Base-by-base conservation (phyloP, 2,329 filamentous ascomycete species). In the Pseudogymnoascus sp. region DNA sequence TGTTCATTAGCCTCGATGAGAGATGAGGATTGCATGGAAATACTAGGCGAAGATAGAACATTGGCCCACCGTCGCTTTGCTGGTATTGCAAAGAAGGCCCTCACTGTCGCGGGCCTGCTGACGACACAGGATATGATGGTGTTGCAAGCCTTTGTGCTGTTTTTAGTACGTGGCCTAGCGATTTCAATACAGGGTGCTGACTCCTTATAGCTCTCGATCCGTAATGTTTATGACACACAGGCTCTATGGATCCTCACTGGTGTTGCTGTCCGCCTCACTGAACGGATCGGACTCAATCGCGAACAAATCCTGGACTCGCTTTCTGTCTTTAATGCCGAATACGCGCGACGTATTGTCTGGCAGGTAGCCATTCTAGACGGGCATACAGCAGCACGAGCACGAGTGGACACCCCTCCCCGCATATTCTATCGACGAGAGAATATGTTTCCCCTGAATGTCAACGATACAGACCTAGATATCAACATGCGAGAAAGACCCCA, bases 61-160 rank as follows among this genome's bases (percentile, higher is more conserved):
- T 72, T 79, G 24, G 74, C 88, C 26, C 71, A 82, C 14, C 73
- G 72, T 37, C 81, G 79, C 62, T 88, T 83, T 66, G 81, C 86
- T 62, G 76, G 78, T 19, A 86, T 81, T 1, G 77, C 82, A 1
- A 85, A 88, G 66, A 83, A 88, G 67, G 85, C 87, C 1, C 77
- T 91, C 19, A 78, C 86, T 37, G 87, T 86, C 66, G 86, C 84
- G 1, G 81, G 83, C 8, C 87, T 90, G 11, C 64, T 91, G 75
- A 81, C 84, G 29, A 83, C 83, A 11, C 82, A 83, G 1, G 87
- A 91, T 64, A 70, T 89, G 7, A 81, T 83, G 61, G 80, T 87
- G 3, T 74, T 91, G 24, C 87, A 91, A 73, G 88, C 87, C 1
- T 86, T 86, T 64, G 76, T 87, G 5, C 76, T 91, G 14, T 90